Percentiles rank a stretch among this genome's conserved stretches.
Evolutionary conservation across 805 yeast species (phyloP).

Genomic region (Ogataea nakhonphanomensis): DNA sequence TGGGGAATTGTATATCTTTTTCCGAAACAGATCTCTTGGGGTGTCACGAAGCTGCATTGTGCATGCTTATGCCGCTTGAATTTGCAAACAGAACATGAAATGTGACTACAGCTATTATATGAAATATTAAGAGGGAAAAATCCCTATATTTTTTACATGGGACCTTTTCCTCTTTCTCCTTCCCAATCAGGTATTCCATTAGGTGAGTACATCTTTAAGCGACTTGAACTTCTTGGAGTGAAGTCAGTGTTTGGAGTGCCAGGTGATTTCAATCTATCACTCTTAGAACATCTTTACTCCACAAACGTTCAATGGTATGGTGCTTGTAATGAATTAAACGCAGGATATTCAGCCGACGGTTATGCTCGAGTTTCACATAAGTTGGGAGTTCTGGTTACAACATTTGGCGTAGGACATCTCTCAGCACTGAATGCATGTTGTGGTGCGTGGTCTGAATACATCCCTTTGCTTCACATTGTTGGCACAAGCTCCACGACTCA

Average conservation of each 20-base stretch:
- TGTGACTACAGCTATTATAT: not conserved
- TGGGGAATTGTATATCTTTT: too few species aligned
- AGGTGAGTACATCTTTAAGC: constrained; percentile 62
- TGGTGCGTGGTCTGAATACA: constrained; percentile 79
- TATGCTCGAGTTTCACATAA: constrained; percentile 63
- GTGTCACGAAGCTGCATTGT: too few species aligned
- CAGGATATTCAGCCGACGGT: constrained; percentile 90
- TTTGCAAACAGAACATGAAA: not conserved
- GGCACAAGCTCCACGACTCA: constrained; percentile 59
- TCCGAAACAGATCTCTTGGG: too few species aligned
- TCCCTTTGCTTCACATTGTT: constrained; percentile 79
- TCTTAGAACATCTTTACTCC: constrained; percentile 65
- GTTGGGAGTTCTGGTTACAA: constrained; percentile 66
- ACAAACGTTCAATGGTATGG: constrained; percentile 68
- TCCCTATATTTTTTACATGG: not conserved
- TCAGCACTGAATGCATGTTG: constrained; percentile 80
- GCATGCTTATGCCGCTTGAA: too few species aligned
- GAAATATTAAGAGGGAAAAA: not conserved
- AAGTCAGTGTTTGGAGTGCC: constrained; percentile 73
- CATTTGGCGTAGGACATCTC: constrained; percentile 89
- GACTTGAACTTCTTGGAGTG: constrained; percentile 55
- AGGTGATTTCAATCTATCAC: constrained; percentile 67
- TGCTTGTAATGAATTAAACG: constrained; percentile 82
- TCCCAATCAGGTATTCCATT: constrained; percentile 38
- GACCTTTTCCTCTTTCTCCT: constrained; percentile 2